Evolutionary conservation across 2,329 filamentous ascomycete species (phyloP), one percentile per base, ranked within the genome.

Genomic region (Verticillium alfalfae): DNA sequence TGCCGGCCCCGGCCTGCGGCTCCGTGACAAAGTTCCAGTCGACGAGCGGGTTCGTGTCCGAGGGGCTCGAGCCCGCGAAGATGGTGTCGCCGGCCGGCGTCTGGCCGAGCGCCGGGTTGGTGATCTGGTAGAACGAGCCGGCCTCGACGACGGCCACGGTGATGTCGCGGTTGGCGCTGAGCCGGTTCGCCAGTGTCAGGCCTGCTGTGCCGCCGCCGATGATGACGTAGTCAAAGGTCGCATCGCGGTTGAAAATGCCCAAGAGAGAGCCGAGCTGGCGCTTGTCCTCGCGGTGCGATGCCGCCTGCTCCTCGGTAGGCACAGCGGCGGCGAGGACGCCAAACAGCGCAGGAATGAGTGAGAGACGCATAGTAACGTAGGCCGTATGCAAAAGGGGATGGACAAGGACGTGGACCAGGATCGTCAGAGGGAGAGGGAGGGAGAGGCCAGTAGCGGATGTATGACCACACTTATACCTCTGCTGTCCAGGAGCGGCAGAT

Each of bases 151-250:
- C 70, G 26, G 75, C 75, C 15, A 79, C 75, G 4, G 65, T 66
- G 49, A 63, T 67, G 2, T 66, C 68, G 22, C 69, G 66, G n/a
- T 72, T 66, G 10, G 74, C 71, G 26, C 60, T 62, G 0, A 78
- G 68, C 2, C 76, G 69, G 16, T 66, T 66, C 3, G 71, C 76
- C 1, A 78, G 57, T 0, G 70, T 68, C 41, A 73, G 68, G 34
- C 76, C 76, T 2, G 73, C 75, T 0, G 71, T 77, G 22, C 76
- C 76, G 37, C 76, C 76, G 36, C 77, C 76, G 26, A 76, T 68
- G 9, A 78, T 59, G 36, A 58, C 39, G n/a, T 49, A 58, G 38
- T 58, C 57, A 15, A 58, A 58, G 12, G 55, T 57, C 8, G 45
- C 45, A 12, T 52, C 45, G n/a, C 45, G 45, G 45, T 52, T 52